Base-by-base conservation (phyloP, 129 eudicot species). In the Sambucus nigra region DNA sequence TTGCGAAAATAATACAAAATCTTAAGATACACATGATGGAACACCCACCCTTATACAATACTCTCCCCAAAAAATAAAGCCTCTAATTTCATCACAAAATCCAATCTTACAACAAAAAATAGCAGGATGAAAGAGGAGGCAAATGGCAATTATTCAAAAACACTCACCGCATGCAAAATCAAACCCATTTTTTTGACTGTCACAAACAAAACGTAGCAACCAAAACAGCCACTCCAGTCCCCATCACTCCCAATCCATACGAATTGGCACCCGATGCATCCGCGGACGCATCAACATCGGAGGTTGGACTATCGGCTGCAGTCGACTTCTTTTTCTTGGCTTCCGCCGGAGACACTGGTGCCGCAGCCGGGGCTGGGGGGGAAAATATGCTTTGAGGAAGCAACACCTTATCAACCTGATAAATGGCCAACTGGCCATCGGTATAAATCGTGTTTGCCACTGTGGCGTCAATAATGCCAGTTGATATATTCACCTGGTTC, bases 331-430 rank as follows among this genome's bases (percentile, higher is more conserved):
- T 77, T 42, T 87, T 71, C 19, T 16, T 39, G 24, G 73, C 49
- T 3, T 71, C 48, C 7, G 13, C 59, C 53, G 77, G 74, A 1
- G 84, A n/a, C n/a, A n/a, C 60, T 26, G 77, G 81, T 0, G 93
- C 88, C 0, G 94, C 65, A 0, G 89, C 81, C 6, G 95, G 93
- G 4, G 95, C 66, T 14, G 53, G 67, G 5, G 82, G 51, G 21
- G 73, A 83, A 44, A 85, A 85, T 26, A 91, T 33, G 27, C 67
- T 73, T 79, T 74, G n/a, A 10, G 98, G 95, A 47, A 79, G 79
- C 16, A 91, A 73, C 42, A 91, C 95, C 64, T 74, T 78, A n/a
- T 91, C 95, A 29, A 91, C 95, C 41, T 85, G 84, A 70, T 91
- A 91, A 25, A 91, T 89, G 7, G 94, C 95, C 14, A 91, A 81